Percentiles rank a stretch among this genome's conserved stretches.
These are phyloP conservation scores for Clitoria ternatea DNA, from an alignment of 306 rosid genomes.

Conservation along the genomic window DNA sequence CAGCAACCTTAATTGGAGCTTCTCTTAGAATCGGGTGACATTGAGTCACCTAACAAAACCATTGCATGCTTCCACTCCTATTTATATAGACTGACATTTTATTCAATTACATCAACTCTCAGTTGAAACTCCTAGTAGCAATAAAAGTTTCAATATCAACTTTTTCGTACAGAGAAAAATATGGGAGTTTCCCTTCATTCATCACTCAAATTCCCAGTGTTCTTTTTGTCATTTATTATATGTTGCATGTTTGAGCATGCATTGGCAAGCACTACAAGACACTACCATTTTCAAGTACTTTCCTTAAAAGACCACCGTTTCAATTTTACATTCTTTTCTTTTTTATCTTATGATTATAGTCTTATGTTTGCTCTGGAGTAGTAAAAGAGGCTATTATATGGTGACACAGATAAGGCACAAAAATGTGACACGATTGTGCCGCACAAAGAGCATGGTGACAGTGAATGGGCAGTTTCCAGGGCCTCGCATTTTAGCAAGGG, in stretches of 20 bases:
- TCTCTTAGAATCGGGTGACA: conserved; percentile 12
- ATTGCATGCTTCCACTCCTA: not conserved
- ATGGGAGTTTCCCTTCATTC: conserved; percentile 37
- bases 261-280: conserved; percentile 46
- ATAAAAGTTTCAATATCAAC: not conserved
- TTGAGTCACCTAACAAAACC: conserved; percentile 12
- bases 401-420: conserved; percentile 38
- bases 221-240: conserved; percentile 19
- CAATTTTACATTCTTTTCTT: not conserved
- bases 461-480: conserved; percentile 76
- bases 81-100: conserved; percentile 22
- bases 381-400: not conserved
- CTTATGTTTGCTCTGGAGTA: not conserved
- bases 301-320: not conserved
- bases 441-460: conserved; percentile 56
- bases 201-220: conserved; percentile 9
- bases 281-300: conserved; percentile 57
- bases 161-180: not conserved
- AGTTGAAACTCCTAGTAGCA: not conserved
- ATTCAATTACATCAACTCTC: conserved; percentile 19
- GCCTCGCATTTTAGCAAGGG: conserved; percentile 67
- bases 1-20: conserved; percentile 10
- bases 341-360: not conserved
- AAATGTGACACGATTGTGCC: conserved; percentile 63
- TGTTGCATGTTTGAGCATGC: conserved; percentile 28